phyloP scores from a whole-genome alignment of 257 asterid species.

The Solanum sitiens region DNA sequence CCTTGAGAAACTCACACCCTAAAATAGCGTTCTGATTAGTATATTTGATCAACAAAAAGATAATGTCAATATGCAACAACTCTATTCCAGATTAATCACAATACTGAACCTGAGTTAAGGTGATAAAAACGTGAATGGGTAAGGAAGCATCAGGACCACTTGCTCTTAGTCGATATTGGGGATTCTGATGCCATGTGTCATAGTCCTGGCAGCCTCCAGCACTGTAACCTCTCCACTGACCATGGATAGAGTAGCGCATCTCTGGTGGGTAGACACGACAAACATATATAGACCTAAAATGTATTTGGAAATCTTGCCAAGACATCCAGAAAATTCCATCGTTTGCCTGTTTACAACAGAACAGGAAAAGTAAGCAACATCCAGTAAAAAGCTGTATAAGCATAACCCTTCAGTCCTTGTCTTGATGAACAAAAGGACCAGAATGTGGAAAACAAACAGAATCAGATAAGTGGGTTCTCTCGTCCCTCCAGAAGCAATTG shows the following conservation, averaged over 20 bases:
- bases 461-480: not conserved
- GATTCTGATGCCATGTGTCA: conserved; percentile 99
- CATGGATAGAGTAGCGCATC: conserved; percentile 91
- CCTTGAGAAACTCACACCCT: conserved; percentile 99
- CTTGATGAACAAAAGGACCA: not conserved
- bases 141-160: conserved; percentile 81
- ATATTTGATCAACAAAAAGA: not conserved
- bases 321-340: conserved; percentile 99
- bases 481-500: not conserved
- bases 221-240: conserved; percentile 95
- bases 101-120: conserved; percentile 77
- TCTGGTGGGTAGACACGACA: conserved; percentile 99
- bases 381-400: not conserved
- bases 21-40: not conserved
- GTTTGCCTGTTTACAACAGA: conserved; percentile 46
- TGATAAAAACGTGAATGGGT: conserved; percentile 91
- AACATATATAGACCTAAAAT: conserved; percentile 90
- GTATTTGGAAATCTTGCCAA: conserved; percentile 99
- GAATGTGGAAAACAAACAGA: not conserved
- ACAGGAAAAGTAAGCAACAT: not conserved
- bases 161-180: conserved; percentile 87
- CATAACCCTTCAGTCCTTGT: not conserved
- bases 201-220: conserved; percentile 99
- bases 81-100: not conserved
- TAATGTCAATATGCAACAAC: not conserved